Percentiles rank a stretch among this genome's conserved stretches.
Conservation (phyloP, 176 grass and related monocot genomes). For the Ampelocalamus luodianensis region DNA sequence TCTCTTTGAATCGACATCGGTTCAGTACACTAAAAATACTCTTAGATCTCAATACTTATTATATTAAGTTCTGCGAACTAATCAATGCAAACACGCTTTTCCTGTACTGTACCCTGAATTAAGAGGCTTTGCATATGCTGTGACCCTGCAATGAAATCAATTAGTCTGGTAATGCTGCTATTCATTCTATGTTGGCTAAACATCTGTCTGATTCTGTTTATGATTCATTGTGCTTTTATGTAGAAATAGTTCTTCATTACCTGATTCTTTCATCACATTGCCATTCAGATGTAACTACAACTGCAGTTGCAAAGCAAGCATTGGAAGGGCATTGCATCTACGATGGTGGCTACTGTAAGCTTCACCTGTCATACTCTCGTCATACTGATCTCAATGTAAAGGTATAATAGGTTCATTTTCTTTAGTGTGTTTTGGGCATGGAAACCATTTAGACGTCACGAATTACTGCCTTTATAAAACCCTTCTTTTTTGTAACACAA, state of each 20-base stretch:
- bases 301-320: conserved; percentile 84
- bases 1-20: too few relatives aligned
- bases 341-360: conserved; percentile 98
- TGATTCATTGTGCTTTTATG: background rate
- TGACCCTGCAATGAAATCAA: background rate
- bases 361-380: conserved; percentile 99
- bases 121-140: background rate
- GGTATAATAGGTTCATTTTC: conserved; percentile 73
- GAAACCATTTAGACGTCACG: conserved; percentile 19
- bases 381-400: conserved; percentile 99
- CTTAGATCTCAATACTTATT: background rate
- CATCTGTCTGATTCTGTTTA: background rate
- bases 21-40: too few relatives aligned
- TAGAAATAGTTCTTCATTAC: conserved; percentile 1
- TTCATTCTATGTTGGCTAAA: conserved; percentile 20
- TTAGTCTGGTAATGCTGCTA: conserved; percentile 2
- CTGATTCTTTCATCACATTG: conserved; percentile 36
- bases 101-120: conserved; percentile 12
- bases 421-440: conserved; percentile 41
- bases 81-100: conserved; percentile 22
- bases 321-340: conserved; percentile 99
- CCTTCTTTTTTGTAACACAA: background rate
- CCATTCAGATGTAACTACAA: conserved; percentile 72
- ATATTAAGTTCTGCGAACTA: conserved; percentile 19
- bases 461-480: conserved; percentile 6